Percentiles rank a stretch among this genome's conserved stretches.
These are phyloP conservation scores for Candida odintsovae DNA, from an alignment of 805 yeast genomes.

Conservation along the genomic window DNA sequence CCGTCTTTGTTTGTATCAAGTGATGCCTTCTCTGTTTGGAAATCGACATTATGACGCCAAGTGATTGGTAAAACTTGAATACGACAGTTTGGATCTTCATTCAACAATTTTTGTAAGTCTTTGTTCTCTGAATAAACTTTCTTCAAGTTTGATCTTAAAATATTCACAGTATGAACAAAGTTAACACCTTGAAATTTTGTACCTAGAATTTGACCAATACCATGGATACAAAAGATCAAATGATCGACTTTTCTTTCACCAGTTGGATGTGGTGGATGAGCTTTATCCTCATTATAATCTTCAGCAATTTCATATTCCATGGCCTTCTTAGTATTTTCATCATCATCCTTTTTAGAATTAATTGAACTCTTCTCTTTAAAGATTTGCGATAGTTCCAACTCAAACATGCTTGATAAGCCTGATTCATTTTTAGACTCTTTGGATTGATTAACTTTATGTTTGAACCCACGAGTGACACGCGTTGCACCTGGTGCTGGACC, in stretches of 20 bases:
- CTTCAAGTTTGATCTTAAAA: constrained; percentile 50
- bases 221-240: constrained; percentile 85
- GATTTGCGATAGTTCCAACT: constrained; percentile 17
- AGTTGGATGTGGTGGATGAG: constrained; percentile 32
- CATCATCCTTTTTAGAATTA: constrained; percentile 11
- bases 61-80: constrained; percentile 86
- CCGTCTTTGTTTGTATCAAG: constrained; percentile 34
- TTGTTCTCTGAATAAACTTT: constrained; percentile 38
- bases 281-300: constrained; percentile 38
- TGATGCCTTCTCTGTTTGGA: constrained; percentile 42
- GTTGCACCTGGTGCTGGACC: constrained; percentile 41
- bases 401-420: constrained; percentile 11
- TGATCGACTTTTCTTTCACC: constrained; percentile 52
- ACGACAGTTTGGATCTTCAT: constrained; percentile 43
- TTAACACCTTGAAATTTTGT: constrained; percentile 72
- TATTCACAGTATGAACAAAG: constrained; percentile 79
- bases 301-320: constrained; percentile 47
- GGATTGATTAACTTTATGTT: neutral
- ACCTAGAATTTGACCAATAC: constrained; percentile 89
- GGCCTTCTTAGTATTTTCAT: constrained; percentile 33
- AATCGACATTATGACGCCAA: constrained; percentile 80
- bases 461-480: constrained; percentile 46
- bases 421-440: neutral
- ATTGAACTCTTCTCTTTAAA: constrained; percentile 17
- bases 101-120: constrained; percentile 30